Conservation (phyloP, 305 asterid genomes). For the Fraxinus greggii region DNA sequence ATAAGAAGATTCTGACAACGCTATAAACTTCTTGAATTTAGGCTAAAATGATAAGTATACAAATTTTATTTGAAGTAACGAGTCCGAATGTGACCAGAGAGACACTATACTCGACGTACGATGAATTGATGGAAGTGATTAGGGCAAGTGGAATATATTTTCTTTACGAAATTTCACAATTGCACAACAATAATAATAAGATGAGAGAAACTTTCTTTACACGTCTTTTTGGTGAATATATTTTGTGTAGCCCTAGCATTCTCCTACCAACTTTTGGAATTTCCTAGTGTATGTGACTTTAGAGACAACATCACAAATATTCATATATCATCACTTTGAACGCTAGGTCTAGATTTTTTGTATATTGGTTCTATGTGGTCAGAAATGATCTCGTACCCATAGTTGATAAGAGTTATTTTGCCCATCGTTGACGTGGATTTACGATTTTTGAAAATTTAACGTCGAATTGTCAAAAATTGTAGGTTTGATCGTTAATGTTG, state of each 20-base stretch:
- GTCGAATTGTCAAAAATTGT: no score
- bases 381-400: no score
- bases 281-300: not conserved
- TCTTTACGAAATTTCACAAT: no score
- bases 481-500: no score
- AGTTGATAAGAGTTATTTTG: no score
- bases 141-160: no score
- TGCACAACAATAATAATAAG: no score
- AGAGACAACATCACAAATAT: not conserved
- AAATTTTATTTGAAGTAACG: not conserved
- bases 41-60: not conserved
- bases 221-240: not conserved
- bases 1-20: not conserved
- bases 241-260: not conserved
- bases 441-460: no score
- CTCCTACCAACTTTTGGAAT: not conserved
- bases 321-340: not conserved
- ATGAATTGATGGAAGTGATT: no score
- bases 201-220: not conserved
- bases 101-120: not conserved
- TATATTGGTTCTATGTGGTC: not conserved
- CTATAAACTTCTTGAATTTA: not conserved
- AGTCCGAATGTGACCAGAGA: not conserved
- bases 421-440: no score
- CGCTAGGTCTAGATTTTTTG: not conserved